Evolutionary conservation across 2,329 filamentous ascomycete species (phyloP).

Genomic region (Annulohypoxylon truncatum): DNA sequence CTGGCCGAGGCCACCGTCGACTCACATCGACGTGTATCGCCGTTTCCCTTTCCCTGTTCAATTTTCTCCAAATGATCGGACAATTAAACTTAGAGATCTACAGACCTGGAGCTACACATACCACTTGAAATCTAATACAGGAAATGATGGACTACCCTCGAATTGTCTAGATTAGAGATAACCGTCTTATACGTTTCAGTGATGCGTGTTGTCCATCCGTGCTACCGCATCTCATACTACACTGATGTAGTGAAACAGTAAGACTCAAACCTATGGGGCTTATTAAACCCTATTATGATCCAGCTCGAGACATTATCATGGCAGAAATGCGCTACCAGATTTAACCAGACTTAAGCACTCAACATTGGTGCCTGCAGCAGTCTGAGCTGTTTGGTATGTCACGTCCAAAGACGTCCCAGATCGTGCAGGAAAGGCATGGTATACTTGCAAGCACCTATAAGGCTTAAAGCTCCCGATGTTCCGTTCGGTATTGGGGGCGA

Average conservation of each 20-base stretch:
- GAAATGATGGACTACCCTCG: constrained; percentile 37
- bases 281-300: background rate
- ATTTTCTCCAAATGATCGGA: constrained; percentile 27
- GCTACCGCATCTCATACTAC: constrained; percentile 20
- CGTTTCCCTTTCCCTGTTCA: constrained; percentile 2
- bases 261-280: constrained; percentile 9
- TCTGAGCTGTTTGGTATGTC: constrained; percentile 30
- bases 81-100: constrained; percentile 27
- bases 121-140: constrained; percentile 24
- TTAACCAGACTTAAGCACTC: constrained; percentile 1
- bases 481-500: constrained; percentile 45
- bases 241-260: constrained; percentile 31
- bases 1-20: constrained; percentile 12
- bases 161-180: constrained; percentile 37
- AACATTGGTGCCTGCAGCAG: constrained; percentile 36
- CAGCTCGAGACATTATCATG: constrained; percentile 14
- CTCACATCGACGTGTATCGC: constrained; percentile 5
- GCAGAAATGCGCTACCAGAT: constrained; percentile 9
- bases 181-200: constrained; percentile 26
- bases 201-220: constrained; percentile 20
- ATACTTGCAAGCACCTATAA: constrained; percentile 42
- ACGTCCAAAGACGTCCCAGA: constrained; percentile 31
- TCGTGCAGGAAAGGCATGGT: constrained; percentile 32
- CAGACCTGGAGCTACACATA: constrained; percentile 25
- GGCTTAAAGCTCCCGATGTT: constrained; percentile 47